Evolutionary conservation across 2,329 filamentous ascomycete genomes (phyloP).

Genomic region (Neofusicoccum cordaticola): DNA sequence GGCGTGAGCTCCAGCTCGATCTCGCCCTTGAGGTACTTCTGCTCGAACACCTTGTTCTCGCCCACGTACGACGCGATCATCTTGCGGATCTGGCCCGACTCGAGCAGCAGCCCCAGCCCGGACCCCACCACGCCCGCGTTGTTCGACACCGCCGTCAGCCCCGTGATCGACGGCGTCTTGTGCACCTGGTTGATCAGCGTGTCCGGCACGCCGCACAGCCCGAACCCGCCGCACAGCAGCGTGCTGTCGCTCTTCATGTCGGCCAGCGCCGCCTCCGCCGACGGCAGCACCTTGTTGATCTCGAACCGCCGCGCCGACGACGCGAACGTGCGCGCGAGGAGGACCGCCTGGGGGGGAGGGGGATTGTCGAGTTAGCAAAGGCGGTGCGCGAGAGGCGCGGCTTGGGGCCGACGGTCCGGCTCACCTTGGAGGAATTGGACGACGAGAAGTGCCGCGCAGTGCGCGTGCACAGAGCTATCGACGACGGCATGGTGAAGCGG

Average conservation of each 20-base stretch:
- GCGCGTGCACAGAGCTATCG: constrained; percentile 13
- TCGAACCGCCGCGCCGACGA: constrained; percentile 29
- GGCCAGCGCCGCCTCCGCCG: constrained; percentile 37
- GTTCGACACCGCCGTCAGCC: constrained; percentile 75
- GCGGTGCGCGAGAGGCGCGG: neutral
- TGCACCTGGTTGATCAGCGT: constrained; percentile 40
- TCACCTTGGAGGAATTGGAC: constrained; percentile 12
- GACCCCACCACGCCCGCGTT: constrained; percentile 72
- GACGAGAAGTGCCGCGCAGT: constrained; percentile 13
- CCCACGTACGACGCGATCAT: constrained; percentile 75
- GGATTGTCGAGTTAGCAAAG: too few relatives aligned
- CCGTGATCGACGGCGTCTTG: constrained; percentile 40
- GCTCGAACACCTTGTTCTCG: constrained; percentile 72
- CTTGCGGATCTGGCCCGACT: constrained; percentile 67
- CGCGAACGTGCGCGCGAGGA: constrained; percentile 36
- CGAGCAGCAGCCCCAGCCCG: constrained; percentile 66
- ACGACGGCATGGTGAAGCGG: neutral
- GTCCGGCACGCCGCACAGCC: constrained; percentile 39
- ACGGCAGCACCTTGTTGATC: constrained; percentile 41
- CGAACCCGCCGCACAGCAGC: constrained; percentile 38
- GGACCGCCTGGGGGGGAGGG: neutral
- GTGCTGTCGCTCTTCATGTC: constrained; percentile 39
- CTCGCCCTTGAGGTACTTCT: constrained; percentile 70
- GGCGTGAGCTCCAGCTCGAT: constrained; percentile 74
- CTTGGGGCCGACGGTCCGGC: neutral